Percentiles rank a stretch among this genome's conserved stretches.
Conservation (phyloP, 352 stramenopile genomes). For the Phytopythium litorale region DNA sequence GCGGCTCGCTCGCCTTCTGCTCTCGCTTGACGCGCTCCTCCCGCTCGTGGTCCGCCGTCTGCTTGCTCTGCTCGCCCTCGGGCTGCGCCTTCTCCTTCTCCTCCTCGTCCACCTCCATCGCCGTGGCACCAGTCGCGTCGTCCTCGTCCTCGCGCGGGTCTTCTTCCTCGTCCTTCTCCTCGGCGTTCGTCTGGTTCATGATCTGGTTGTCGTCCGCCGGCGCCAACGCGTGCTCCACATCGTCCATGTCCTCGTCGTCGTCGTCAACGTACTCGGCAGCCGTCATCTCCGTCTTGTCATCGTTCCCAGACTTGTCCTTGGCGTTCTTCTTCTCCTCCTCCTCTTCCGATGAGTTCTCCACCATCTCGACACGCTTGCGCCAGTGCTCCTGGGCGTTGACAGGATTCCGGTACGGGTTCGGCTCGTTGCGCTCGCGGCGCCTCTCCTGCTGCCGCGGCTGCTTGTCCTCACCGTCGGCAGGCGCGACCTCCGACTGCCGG, state of each 20-base stretch:
- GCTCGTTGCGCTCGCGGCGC: slow-evolving; percentile 76
- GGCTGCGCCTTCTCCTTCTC: slow-evolving; percentile 20
- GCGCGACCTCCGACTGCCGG: slow-evolving; percentile 38
- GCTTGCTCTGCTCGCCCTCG: slow-evolving; percentile 23
- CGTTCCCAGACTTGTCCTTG: slow-evolving; percentile 17
- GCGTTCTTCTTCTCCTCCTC: slow-evolving; percentile 34
- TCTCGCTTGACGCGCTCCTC: slow-evolving; percentile 5
- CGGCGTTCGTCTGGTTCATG: slow-evolving; percentile 44
- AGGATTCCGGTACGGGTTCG: slow-evolving; percentile 95
- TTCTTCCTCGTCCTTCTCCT: slow-evolving; percentile 60
- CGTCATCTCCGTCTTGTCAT: slow-evolving; percentile 35
- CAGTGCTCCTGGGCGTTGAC: slow-evolving; percentile 97
- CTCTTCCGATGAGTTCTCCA: slow-evolving; percentile 27
- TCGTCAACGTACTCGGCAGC: slow-evolving; percentile 64
- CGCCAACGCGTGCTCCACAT: slow-evolving; percentile 61
- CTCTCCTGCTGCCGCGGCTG: slow-evolving; percentile 48
- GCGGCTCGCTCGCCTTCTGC: background rate
- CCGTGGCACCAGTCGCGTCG: slow-evolving; percentile 33
- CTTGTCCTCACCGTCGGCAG: slow-evolving; percentile 33
- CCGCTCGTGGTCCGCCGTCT: slow-evolving; percentile 20
- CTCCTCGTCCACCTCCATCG: slow-evolving; percentile 70
- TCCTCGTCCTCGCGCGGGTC: slow-evolving; percentile 26
- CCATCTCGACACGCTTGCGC: slow-evolving; percentile 94
- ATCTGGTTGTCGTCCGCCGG: slow-evolving; percentile 65
- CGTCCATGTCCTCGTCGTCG: slow-evolving; percentile 58